phyloP scores from a whole-genome alignment of 2,329 filamentous ascomycete species.

The Fusarium sp. region DNA sequence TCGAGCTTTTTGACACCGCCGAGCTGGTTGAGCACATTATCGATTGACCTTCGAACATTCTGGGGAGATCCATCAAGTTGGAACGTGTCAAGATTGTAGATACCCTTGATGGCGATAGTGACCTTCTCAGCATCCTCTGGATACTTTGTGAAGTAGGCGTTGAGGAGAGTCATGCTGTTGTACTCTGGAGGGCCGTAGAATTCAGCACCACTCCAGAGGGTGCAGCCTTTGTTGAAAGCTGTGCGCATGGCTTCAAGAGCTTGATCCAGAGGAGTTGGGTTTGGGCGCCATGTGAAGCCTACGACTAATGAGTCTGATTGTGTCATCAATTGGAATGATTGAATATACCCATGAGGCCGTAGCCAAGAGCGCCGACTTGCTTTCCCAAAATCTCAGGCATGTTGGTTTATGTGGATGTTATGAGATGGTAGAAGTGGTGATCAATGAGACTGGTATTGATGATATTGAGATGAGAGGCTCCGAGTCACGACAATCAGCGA shows the following conservation, averaged over 20 bases:
- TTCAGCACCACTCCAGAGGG: slow-evolving; percentile 72
- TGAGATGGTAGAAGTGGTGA: neutral
- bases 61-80: slow-evolving; percentile 63
- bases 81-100: slow-evolving; percentile 50
- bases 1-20: slow-evolving; percentile 70
- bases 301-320: neutral
- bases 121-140: slow-evolving; percentile 72
- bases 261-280: slow-evolving; percentile 56
- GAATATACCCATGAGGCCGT: slow-evolving; percentile 64
- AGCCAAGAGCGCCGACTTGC: slow-evolving; percentile 62
- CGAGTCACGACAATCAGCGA: neutral
- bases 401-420: neutral
- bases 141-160: slow-evolving; percentile 71
- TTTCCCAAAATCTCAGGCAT: slow-evolving; percentile 53
- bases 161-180: slow-evolving; percentile 69
- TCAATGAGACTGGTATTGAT: neutral
- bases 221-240: slow-evolving; percentile 58
- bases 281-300: slow-evolving; percentile 59
- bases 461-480: neutral
- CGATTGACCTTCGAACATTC: slow-evolving; percentile 66
- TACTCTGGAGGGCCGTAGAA: slow-evolving; percentile 70
- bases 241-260: slow-evolving; percentile 67
- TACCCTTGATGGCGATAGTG: slow-evolving; percentile 72
- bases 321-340: neutral
- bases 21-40: slow-evolving; percentile 63